These are phyloP conservation scores for Scedosporium dehoogii DNA, from an alignment of 2,329 filamentous ascomycete genomes.

Conservation along the genomic window DNA sequence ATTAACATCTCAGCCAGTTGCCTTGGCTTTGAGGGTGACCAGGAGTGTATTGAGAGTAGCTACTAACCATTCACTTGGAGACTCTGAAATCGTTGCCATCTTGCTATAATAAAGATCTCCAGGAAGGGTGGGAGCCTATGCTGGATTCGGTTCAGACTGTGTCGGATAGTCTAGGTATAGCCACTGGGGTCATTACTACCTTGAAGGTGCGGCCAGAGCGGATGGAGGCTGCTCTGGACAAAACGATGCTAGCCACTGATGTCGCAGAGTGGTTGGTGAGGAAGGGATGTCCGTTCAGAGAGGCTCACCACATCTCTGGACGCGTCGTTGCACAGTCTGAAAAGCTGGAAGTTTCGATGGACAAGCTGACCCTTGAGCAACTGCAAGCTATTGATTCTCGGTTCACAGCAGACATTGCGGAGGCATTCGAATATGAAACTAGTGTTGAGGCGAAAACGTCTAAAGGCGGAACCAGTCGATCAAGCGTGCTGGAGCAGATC, in stretches of 20 bases:
- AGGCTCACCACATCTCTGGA: slow-evolving; percentile 69
- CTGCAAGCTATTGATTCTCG: slow-evolving; percentile 56
- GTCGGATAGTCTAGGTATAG: slow-evolving; percentile 63
- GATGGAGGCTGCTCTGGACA: slow-evolving; percentile 61
- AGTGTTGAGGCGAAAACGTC: slow-evolving; percentile 62
- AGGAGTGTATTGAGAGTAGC: slow-evolving; percentile 16
- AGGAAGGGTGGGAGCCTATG: slow-evolving; percentile 67
- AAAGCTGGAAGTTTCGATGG: slow-evolving; percentile 53
- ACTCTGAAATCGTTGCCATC: slow-evolving; percentile 53
- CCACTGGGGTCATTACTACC: slow-evolving; percentile 62
- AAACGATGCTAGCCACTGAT: slow-evolving; percentile 65
- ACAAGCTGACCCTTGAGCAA: slow-evolving; percentile 56
- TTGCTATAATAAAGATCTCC: slow-evolving; percentile 71
- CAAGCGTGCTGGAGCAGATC: slow-evolving; percentile 52
- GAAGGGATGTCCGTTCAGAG: slow-evolving; percentile 62
- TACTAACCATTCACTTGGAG: slow-evolving; percentile 19
- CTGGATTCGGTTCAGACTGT: slow-evolving; percentile 67
- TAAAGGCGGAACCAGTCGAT: slow-evolving; percentile 61
- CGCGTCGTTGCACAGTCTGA: slow-evolving; percentile 63
- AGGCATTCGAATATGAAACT: slow-evolving; percentile 60
- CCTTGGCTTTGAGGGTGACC: slow-evolving; percentile 9
- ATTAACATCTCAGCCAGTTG: slow-evolving; percentile 15
- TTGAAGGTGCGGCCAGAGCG: slow-evolving; percentile 55
- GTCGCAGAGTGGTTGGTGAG: slow-evolving; percentile 52
- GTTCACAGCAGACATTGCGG: slow-evolving; percentile 56